Conservation (phyloP, 768 basidiomycete species). For the Paxillus rubicundulus region DNA sequence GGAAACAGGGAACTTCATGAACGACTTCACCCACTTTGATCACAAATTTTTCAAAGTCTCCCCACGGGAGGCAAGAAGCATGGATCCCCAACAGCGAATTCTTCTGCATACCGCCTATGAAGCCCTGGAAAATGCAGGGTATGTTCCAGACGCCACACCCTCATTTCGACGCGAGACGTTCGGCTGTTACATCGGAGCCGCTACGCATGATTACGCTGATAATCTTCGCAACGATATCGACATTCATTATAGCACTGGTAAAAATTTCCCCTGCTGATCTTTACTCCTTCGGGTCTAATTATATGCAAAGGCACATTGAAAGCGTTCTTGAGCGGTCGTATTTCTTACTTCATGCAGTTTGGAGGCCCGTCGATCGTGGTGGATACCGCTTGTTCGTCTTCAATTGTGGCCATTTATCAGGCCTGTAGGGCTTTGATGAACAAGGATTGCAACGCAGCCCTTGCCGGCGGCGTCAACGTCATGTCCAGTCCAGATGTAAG, state of each 20-base stretch:
- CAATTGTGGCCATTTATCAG: constrained; percentile 64
- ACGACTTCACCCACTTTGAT: constrained; percentile 59
- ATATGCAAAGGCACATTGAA: constrained; percentile 50
- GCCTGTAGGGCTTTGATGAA: constrained; percentile 63
- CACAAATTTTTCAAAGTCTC: constrained; percentile 70
- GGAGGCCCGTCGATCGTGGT: constrained; percentile 70
- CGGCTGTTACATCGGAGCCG: constrained; percentile 67
- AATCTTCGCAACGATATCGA: constrained; percentile 63
- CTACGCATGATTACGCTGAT: constrained; percentile 67
- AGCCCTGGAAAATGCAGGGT: constrained; percentile 70
- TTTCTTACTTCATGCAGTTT: constrained; percentile 66
- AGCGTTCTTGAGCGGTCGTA: constrained; percentile 68
- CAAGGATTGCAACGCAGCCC: constrained; percentile 62
- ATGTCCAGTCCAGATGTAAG: constrained; percentile 71
- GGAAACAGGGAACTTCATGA: constrained; percentile 62
- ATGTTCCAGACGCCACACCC: constrained; percentile 56
- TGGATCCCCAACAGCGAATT: constrained; percentile 76
- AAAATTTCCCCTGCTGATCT: constrained; percentile 5
- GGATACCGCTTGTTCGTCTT: constrained; percentile 77
- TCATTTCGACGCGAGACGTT: constrained; percentile 52
- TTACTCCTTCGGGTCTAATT: not conserved
- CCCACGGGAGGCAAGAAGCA: constrained; percentile 69
- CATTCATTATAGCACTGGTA: constrained; percentile 70
- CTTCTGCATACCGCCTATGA: constrained; percentile 65
- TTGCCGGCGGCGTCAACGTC: constrained; percentile 75